Percentiles rank a stretch among this genome's conserved stretches.
Conservation (phyloP, 106 monocot species). For the Phalaenopsis aphrodite region DNA sequence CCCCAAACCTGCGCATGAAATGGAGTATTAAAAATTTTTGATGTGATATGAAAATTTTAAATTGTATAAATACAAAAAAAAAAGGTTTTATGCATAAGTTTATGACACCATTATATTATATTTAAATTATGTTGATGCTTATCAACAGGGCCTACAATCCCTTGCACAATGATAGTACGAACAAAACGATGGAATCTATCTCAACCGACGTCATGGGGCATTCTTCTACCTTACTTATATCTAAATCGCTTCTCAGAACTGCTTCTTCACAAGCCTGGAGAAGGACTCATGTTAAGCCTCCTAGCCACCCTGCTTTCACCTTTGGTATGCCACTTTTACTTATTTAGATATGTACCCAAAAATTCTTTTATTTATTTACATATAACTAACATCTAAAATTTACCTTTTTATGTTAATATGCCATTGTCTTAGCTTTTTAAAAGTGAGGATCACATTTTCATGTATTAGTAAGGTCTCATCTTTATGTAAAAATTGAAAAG, state of each 20-base stretch:
- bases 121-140: no score
- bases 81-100: no score
- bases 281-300: slow-evolving; percentile 31
- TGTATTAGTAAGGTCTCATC: no score
- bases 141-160: slow-evolving; percentile 27
- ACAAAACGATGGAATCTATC: slow-evolving; percentile 32
- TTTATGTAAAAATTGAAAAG: no score
- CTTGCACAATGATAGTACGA: background rate
- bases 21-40: no score
- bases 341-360: background rate
- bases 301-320: no score
- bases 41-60: no score
- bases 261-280: background rate
- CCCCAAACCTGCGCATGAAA: no score
- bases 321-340: background rate
- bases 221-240: slow-evolving; percentile 15
- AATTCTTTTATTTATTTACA: background rate
- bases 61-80: no score
- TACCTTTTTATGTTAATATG: background rate
- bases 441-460: slow-evolving; percentile 16
- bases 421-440: slow-evolving; percentile 4
- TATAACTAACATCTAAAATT: background rate
- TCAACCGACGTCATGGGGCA: slow-evolving; percentile 24
- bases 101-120: no score
- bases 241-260: slow-evolving; percentile 49